These are phyloP conservation scores for Xylaria sp. DNA, from an alignment of 2,329 filamentous ascomycete genomes.

Conservation along the genomic window DNA sequence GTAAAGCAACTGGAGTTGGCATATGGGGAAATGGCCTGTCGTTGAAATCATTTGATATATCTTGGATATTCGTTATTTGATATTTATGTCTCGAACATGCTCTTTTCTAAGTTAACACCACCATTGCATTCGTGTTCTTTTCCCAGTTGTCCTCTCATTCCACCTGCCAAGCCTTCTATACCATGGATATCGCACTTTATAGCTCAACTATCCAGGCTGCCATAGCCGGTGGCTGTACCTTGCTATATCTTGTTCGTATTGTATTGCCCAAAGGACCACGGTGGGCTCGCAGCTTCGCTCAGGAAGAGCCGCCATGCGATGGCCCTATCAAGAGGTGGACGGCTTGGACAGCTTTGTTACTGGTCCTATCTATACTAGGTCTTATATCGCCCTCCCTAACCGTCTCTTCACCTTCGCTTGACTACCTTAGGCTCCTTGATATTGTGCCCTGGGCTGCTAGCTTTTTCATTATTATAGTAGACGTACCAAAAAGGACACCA, in stretches of 20 bases:
- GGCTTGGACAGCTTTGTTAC: conserved; percentile 52
- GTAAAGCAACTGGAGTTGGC: background rate
- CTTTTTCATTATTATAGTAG: conserved; percentile 51
- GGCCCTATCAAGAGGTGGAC: conserved; percentile 50
- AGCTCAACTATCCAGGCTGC: conserved; percentile 47
- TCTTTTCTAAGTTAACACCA: background rate
- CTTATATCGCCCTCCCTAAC: conserved; percentile 49
- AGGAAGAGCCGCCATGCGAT: conserved; percentile 47
- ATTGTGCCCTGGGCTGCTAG: conserved; percentile 54
- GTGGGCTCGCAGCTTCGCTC: conserved; percentile 57
- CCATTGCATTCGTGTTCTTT: conserved; percentile 8
- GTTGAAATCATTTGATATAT: background rate
- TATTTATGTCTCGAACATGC: conserved; percentile 24
- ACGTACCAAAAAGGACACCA: conserved; percentile 55
- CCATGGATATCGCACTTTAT: conserved; percentile 38
- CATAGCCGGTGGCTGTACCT: conserved; percentile 46
- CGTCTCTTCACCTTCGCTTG: conserved; percentile 45
- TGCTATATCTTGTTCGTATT: conserved; percentile 43
- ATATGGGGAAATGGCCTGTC: background rate
- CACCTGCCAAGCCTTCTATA: conserved; percentile 2
- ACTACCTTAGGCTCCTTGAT: conserved; percentile 47
- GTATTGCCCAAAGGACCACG: conserved; percentile 49
- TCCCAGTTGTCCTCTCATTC: background rate
- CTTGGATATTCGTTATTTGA: background rate
- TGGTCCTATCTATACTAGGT: conserved; percentile 49